Conservation (phyloP, 805 yeast species). For the Candida krabiensis region DNA sequence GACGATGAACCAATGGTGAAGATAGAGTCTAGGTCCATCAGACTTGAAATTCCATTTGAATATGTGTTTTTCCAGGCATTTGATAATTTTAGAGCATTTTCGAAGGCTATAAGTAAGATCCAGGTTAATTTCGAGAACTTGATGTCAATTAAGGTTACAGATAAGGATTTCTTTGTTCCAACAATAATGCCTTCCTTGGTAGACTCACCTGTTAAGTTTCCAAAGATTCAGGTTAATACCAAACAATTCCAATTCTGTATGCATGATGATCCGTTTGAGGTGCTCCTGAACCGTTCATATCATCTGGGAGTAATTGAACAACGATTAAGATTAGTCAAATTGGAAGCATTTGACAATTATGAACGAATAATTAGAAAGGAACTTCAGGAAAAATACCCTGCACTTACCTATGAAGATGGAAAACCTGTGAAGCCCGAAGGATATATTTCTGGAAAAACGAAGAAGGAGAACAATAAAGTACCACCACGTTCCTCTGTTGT, state of each 20-base stretch:
- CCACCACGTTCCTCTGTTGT: neutral
- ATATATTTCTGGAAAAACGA: neutral
- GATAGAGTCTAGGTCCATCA: constrained; percentile 23
- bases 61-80: constrained; percentile 75
- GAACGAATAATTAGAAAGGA: constrained; percentile 16
- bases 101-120: constrained; percentile 67
- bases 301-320: constrained; percentile 72
- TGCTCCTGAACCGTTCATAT: constrained; percentile 61
- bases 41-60: constrained; percentile 62
- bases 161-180: constrained; percentile 33
- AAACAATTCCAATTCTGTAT: constrained; percentile 59
- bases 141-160: constrained; percentile 20
- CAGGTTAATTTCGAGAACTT: constrained; percentile 24
- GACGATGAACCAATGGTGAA: constrained; percentile 12
- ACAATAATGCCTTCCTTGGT: constrained; percentile 32
- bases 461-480: neutral
- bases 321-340: constrained; percentile 53
- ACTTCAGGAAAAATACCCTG: constrained; percentile 35
- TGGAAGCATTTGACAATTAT: constrained; percentile 22
- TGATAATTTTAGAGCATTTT: constrained; percentile 75
- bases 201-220: constrained; percentile 48
- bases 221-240: constrained; percentile 56
- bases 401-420: constrained; percentile 21
- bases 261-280: constrained; percentile 90
- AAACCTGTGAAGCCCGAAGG: constrained; percentile 14